Conservation (phyloP, 2,329 filamentous ascomycete genomes). For the Sporothrix dimorphospora region DNA sequence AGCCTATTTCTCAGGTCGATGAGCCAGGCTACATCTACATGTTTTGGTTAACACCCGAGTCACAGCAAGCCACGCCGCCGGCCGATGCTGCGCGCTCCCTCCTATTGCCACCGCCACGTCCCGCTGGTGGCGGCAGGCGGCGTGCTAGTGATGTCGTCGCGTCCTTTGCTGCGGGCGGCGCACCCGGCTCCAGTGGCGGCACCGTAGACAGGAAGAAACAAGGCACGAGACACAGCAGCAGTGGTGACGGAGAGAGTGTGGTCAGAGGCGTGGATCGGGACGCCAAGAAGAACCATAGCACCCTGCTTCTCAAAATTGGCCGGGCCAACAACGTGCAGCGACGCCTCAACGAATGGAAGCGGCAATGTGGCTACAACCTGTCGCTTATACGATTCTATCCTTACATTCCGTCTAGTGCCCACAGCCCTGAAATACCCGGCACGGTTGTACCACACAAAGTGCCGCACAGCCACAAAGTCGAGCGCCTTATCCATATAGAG, state of each 20-base stretch:
- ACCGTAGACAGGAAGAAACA: not conserved
- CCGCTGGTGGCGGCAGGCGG: constrained; percentile 45
- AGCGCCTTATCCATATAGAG: constrained; percentile 88
- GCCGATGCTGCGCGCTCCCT: constrained; percentile 63
- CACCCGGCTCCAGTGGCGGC: not conserved
- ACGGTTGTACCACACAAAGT: constrained; percentile 64
- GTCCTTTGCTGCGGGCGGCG: constrained; percentile 48
- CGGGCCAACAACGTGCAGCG: constrained; percentile 82
- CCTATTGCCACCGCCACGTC: constrained; percentile 53
- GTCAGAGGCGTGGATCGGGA: not conserved
- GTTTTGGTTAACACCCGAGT: constrained; percentile 86
- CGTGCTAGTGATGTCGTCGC: constrained; percentile 60
- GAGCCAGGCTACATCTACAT: constrained; percentile 97
- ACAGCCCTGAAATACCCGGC: not conserved
- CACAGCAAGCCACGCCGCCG: constrained; percentile 56
- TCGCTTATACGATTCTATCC: constrained; percentile 92
- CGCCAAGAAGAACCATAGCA: constrained; percentile 33
- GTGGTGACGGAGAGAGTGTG: not conserved
- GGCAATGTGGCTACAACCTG: constrained; percentile 88
- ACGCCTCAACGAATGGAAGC: constrained; percentile 88
- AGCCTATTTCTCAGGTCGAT: constrained; percentile 74
- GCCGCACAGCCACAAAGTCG: constrained; percentile 83
- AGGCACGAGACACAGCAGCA: not conserved
- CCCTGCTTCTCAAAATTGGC: constrained; percentile 63
- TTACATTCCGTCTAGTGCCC: constrained; percentile 59